Evolutionary conservation across 2,329 filamentous ascomycete genomes (phyloP), one percentile per base, ranked within the genome.

Genomic region (Aureobasidium pullulans): DNA sequence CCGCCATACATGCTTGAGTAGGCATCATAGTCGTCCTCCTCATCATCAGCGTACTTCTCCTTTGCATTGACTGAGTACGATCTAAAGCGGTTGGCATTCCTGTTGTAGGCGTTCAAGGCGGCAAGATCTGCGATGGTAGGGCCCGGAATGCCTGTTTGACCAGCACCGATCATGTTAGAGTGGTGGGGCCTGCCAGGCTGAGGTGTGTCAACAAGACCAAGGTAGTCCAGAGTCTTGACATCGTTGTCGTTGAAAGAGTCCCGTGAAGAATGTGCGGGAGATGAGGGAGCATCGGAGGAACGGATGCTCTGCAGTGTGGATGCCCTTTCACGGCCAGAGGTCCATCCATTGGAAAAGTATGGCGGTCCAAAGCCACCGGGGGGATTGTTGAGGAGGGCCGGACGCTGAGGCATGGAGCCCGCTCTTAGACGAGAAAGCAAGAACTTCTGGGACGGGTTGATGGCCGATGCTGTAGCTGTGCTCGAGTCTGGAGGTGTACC

Each of bases 41-140:
- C 87, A 56, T 95, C 92, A 67, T 95, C 90, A 2, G 89, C 92
- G 68, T 97, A 97, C 72, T 94, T 95, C 72, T 97, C 93, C 74
- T 96, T 96, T 59, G 96, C 95, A 73, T 99, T 99, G 64, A 99
- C 94, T 0, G 94, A 99, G 73, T 96, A 97, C 1, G 94, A 99
- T 48, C 94, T 86, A 79, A 97, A 96, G 56, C 94, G 85, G 72
- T 89, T 97, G 46, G 87, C 81, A 66, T 89, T 88, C 70, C 84
- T 88, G 64, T 86, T 87, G 65, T 89, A 84, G 69, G 89, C 87
- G 64, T 86, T 87, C 64, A 90, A 82, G 70, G 89, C 87, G 62
- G 86, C 85, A 62, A 93, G 78, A 68, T 88, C 88, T 46, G 87
- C 86, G 36, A 93, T 79, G 64, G 90, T 88, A 1, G 60, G 62